Percentiles rank a stretch among this genome's conserved stretches.
Evolutionary conservation across 1,284 basidiomycete species (phyloP).

Genomic region (Cryptococcus sp.): DNA sequence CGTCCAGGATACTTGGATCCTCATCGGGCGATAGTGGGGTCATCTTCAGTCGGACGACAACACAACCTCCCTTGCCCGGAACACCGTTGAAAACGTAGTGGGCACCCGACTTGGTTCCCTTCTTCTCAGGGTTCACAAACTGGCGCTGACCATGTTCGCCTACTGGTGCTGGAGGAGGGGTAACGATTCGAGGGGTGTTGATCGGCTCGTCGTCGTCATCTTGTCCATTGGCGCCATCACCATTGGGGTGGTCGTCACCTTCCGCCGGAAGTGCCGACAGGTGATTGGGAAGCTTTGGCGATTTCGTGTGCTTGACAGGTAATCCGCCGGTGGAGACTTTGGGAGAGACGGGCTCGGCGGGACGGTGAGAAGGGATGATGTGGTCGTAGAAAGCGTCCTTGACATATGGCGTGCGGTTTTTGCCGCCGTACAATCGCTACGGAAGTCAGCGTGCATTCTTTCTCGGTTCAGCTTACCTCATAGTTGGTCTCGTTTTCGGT

Average conservation of each 20-base stretch:
- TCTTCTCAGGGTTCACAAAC: conserved; percentile 84
- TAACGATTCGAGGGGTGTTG: conserved; percentile 55
- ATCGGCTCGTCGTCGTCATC: conserved; percentile 59
- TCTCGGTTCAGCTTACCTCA: conserved; percentile 47
- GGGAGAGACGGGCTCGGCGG: conserved; percentile 52
- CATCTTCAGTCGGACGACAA: conserved; percentile 91
- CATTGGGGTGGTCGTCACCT: conserved; percentile 33
- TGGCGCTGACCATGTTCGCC: conserved; percentile 39
- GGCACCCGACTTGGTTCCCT: conserved; percentile 88
- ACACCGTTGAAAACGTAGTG: conserved; percentile 88
- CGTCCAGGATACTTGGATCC: conserved; percentile 81
- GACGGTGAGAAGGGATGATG: conserved; percentile 82
- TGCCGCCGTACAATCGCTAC: conserved; percentile 78
- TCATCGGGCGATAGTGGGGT: conserved; percentile 74
- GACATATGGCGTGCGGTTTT: conserved; percentile 78
- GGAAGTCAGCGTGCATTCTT: background rate
- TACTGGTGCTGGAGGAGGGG: conserved; percentile 45
- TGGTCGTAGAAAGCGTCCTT: conserved; percentile 99
- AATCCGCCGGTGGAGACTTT: conserved; percentile 21
- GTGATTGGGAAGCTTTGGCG: conserved; percentile 31
- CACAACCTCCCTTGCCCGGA: conserved; percentile 87
- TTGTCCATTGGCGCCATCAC: conserved; percentile 32
- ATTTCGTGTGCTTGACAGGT: conserved; percentile 23
- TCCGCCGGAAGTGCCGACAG: conserved; percentile 23
- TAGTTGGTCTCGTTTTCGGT: conserved; percentile 98